A percentile compares a stretch with the other conserved stretches of the same genome.
Conservation (phyloP, 2,329 filamentous ascomycete genomes). For the Rhynchosporium agropyri region DNA sequence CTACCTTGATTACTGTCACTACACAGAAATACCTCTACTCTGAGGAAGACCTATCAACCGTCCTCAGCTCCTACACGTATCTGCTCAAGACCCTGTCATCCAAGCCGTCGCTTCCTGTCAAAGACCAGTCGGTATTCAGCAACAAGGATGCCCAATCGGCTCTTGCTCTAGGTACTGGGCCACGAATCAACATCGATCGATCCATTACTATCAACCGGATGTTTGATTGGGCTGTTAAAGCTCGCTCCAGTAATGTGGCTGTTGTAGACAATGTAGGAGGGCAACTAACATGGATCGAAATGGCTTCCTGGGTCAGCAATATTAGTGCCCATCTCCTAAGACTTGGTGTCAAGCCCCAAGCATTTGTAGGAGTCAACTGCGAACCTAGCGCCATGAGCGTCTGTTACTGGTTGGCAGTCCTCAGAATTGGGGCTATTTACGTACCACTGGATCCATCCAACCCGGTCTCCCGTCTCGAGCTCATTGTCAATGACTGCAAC, state of each 20-base stretch:
- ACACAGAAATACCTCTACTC: slow-evolving; percentile 24
- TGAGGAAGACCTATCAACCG: slow-evolving; percentile 19
- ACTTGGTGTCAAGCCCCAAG: slow-evolving; percentile 14
- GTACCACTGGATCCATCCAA: slow-evolving; percentile 42
- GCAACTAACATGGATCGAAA: slow-evolving; percentile 43
- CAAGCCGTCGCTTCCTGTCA: slow-evolving; percentile 24
- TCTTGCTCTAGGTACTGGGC: slow-evolving; percentile 19
- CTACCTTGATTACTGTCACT: slow-evolving; percentile 24
- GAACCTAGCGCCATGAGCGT: slow-evolving; percentile 35
- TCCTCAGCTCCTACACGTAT: slow-evolving; percentile 24
- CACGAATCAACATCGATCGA: slow-evolving; percentile 22
- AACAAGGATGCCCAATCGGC: slow-evolving; percentile 20
- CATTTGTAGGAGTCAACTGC: slow-evolving; percentile 21
- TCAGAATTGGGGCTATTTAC: slow-evolving; percentile 42
- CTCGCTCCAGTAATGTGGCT: slow-evolving; percentile 19
- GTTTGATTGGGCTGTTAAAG: slow-evolving; percentile 24
- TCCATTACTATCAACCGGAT: slow-evolving; percentile 23
- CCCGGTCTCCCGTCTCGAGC: slow-evolving; percentile 34
- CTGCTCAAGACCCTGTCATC: slow-evolving; percentile 24
- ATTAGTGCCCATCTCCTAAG: slow-evolving; percentile 40
- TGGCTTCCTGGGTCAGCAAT: slow-evolving; percentile 42
- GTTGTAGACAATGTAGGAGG: slow-evolving; percentile 23
- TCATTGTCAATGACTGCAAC: slow-evolving; percentile 39
- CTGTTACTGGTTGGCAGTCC: slow-evolving; percentile 42
- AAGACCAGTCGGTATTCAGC: slow-evolving; percentile 21